Evolutionary conservation across 108 stramenopile genomes (phyloP), one percentile per base, ranked within the genome.

Genomic region (Cyclostephanos invisitatus): DNA sequence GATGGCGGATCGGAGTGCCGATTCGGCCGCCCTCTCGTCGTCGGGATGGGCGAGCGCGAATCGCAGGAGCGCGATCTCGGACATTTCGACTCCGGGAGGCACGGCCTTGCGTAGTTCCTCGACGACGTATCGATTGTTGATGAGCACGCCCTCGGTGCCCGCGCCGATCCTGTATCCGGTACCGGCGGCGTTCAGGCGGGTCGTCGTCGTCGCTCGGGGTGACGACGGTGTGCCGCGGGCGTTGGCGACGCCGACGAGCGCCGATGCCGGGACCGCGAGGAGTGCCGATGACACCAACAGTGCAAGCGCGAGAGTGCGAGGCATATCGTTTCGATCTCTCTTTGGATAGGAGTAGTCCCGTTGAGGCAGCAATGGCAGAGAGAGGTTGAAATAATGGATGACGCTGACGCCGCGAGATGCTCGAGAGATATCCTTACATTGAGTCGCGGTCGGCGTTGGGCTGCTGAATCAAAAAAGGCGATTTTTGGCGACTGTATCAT

Each of bases 11-110:
- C 50, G 64, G 28, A 82, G 68, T 11, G 76, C 75, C 29, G 38
- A 22, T 32, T 67, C 62, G 12, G 81, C 81, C 14, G 48, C 74
- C 7, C 2, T 56, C 46, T 54, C 75, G 50, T 69, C 68, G 32
- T 76, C 80, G 15, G 81, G 81, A 50, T 72, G 73, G 14, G 73
- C 74, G 0, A 82, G 47, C 5, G 81, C 81, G 48, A 82, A 82
- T 0, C 81, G 59, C 2, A 82, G 71, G 46, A 75, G 38, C 21
- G 55, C 70, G 7, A 82, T 67, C 46, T 82, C 81, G 8, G 72
- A 54, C 76, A 76, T 77, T 24, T 59, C 50, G 21, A 79, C 62
- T 32, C 55, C 73, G n/a, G 57, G 38, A 9, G 81, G 76, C 7
- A 73, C 46, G 37, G 51, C 55, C 37, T 73, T 53, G n/a, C 36